These are phyloP conservation scores for Apostasia ramifera DNA, from an alignment of 106 monocot genomes.

Conservation along the genomic window DNA sequence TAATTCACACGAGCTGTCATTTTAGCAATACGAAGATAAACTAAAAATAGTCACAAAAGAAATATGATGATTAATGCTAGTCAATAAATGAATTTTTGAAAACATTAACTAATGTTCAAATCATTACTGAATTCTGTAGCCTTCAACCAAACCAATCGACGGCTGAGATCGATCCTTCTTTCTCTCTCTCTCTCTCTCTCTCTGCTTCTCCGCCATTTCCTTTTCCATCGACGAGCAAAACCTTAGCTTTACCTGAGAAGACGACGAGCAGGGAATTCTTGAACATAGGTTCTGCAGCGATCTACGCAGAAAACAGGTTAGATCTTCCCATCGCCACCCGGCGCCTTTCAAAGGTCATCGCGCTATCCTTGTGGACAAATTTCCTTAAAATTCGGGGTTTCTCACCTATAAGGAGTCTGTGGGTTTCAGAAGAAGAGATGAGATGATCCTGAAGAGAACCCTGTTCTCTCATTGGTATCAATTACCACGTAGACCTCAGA, in stretches of 20 bases:
- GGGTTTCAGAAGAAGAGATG: neutral
- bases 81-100: too few relatives aligned
- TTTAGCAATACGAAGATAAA: too few relatives aligned
- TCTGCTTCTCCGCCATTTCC: neutral
- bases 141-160: too few relatives aligned
- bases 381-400: neutral
- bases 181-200: too few relatives aligned
- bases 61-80: too few relatives aligned
- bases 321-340: neutral
- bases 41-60: too few relatives aligned
- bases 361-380: neutral
- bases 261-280: neutral
- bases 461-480: neutral
- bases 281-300: too few relatives aligned
- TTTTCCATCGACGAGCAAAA: neutral
- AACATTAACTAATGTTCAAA: too few relatives aligned
- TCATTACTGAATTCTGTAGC: too few relatives aligned
- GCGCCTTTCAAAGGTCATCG: neutral
- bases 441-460: neutral
- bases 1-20: too few relatives aligned
- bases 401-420: neutral
- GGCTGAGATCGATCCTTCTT: too few relatives aligned
- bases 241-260: constrained; percentile 1
- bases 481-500: constrained; percentile 7
- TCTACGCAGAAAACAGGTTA: neutral